Evolutionary conservation across 345 rosid species (phyloP).

Genomic region (Populus davidiana): DNA sequence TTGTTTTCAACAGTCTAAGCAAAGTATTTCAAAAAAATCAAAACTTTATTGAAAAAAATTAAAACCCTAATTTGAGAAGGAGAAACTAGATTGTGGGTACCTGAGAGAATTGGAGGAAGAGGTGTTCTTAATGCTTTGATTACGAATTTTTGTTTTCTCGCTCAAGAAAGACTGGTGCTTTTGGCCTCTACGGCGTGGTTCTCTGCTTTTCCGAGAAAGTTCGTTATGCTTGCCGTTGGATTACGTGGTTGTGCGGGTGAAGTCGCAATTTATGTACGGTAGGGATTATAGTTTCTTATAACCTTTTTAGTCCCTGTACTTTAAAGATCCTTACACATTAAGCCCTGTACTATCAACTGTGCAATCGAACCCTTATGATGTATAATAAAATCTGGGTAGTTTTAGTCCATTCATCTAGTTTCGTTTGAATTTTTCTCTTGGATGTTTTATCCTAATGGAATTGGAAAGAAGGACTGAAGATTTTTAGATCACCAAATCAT

Average conservation of each 20-base stretch:
- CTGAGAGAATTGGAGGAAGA: neutral
- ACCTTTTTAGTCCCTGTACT: neutral
- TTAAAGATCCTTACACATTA: no score
- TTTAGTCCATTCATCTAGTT: neutral
- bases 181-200: neutral
- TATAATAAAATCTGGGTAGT: no score
- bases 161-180: constrained; percentile 1
- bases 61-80: neutral
- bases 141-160: neutral
- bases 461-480: no score
- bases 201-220: neutral
- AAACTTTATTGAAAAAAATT: neutral
- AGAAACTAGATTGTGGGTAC: neutral
- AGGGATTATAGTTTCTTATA: neutral
- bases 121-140: neutral
- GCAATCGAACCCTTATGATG: no score
- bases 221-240: neutral
- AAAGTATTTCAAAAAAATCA: neutral
- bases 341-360: no score
- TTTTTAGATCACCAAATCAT: no score
- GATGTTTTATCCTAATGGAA: no score
- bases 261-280: neutral
- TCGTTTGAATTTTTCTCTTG: neutral
- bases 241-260: neutral
- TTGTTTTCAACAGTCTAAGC: constrained; percentile 6